A percentile compares a stretch with the other conserved stretches of the same genome.
Conservation (phyloP, 345 rosid genomes). For the Melaleuca quinquenervia region DNA sequence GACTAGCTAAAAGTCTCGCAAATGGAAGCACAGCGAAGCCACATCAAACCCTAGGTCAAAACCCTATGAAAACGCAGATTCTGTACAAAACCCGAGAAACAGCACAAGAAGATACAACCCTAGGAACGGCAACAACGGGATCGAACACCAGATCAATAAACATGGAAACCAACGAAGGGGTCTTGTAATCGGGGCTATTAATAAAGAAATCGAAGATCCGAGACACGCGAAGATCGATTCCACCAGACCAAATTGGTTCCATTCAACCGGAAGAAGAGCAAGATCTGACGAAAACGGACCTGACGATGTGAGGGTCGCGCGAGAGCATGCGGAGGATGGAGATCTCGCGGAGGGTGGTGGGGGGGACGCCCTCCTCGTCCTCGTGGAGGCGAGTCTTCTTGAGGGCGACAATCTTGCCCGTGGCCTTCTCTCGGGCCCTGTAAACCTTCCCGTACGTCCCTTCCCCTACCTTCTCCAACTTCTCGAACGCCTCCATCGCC, state of each 20-base stretch:
- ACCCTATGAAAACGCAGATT: not conserved
- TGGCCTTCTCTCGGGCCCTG: slow-evolving; percentile 91
- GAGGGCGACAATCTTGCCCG: slow-evolving; percentile 83
- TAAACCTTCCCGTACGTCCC: slow-evolving; percentile 97
- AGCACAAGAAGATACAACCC: not conserved
- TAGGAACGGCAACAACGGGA: not conserved
- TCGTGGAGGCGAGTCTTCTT: slow-evolving; percentile 98
- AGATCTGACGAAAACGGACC: slow-evolving; percentile 8
- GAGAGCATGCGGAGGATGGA: slow-evolving; percentile 99
- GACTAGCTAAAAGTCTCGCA: not conserved
- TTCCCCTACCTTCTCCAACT: slow-evolving; percentile 97
- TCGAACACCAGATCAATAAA: not conserved
- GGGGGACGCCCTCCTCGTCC: slow-evolving; percentile 97
- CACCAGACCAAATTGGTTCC: not conserved
- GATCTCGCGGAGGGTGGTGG: slow-evolving; percentile 97
- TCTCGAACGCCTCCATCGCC: slow-evolving; percentile 87
- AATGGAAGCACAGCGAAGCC: not conserved
- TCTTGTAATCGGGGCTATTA: not conserved
- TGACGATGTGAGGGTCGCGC: slow-evolving; percentile 83
- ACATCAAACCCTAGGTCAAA: not conserved
- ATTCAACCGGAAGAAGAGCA: not conserved
- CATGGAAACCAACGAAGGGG: not conserved
- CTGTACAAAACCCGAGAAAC: not conserved
- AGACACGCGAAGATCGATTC: not conserved
- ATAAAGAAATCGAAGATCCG: not conserved